These are phyloP conservation scores for Adenanthera pavonina DNA, from an alignment of 306 rosid genomes.

Conservation along the genomic window DNA sequence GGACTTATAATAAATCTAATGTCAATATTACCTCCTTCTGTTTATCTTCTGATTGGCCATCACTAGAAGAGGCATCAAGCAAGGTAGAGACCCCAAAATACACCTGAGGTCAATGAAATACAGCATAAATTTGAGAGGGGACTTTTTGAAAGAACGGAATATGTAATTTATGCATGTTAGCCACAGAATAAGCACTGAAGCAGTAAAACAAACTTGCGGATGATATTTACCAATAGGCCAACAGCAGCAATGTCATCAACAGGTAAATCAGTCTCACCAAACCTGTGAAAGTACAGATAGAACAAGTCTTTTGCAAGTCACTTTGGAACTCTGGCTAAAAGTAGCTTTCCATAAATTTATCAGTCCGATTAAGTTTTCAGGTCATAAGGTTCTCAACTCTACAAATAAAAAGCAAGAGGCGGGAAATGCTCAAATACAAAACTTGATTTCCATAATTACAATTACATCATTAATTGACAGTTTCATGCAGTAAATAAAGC, in stretches of 20 bases:
- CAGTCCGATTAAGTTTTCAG: conserved; percentile 27
- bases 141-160: conserved; percentile 33
- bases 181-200: conserved; percentile 12
- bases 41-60: conserved; percentile 82
- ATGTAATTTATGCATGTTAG: conserved; percentile 26
- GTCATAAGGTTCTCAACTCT: conserved; percentile 29
- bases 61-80: conserved; percentile 84
- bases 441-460: background rate
- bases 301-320: conserved; percentile 28
- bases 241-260: conserved; percentile 95
- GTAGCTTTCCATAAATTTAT: conserved; percentile 6
- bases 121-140: conserved; percentile 7
- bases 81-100: conserved; percentile 96
- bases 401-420: conserved; percentile 2
- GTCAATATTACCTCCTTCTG: conserved; percentile 83
- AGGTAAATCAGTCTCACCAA: conserved; percentile 91
- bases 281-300: conserved; percentile 61
- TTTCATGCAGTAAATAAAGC: background rate
- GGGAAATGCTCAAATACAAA: background rate
- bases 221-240: conserved; percentile 73
- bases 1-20: conserved; percentile 21
- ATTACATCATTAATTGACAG: background rate
- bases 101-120: conserved; percentile 57
- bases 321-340: conserved; percentile 7
- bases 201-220: conserved; percentile 30